Conservation (phyloP, 2,329 filamentous ascomycete genomes). For the Fusarium sarcochroum region DNA sequence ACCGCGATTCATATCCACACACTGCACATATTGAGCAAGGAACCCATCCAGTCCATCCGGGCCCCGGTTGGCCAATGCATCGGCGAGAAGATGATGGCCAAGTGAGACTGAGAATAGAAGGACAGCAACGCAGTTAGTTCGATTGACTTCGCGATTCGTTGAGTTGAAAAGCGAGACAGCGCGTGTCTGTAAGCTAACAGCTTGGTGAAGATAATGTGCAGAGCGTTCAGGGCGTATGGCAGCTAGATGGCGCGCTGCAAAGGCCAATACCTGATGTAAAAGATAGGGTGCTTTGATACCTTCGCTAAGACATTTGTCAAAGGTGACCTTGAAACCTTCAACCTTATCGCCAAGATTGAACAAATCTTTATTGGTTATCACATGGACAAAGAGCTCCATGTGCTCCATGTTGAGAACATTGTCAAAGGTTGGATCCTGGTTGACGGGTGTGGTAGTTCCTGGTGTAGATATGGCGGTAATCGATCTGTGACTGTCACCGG, state of each 20-base stretch:
- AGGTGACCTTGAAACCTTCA: accelerated
- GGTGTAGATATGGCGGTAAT: neutral
- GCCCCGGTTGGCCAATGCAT: constrained; percentile 8
- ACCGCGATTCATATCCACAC: constrained; percentile 26
- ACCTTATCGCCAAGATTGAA: constrained; percentile 20
- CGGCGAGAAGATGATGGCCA: constrained; percentile 28
- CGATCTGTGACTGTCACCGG: neutral
- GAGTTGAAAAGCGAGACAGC: constrained; percentile 35
- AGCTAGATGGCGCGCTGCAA: constrained; percentile 34
- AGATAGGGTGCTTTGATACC: constrained; percentile 26
- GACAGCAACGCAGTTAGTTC: constrained; percentile 24
- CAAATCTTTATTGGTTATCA: neutral
- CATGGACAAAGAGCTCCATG: constrained; percentile 29
- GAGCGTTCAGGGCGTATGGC: neutral
- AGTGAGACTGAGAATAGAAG: constrained; percentile 30
- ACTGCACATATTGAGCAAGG: constrained; percentile 14
- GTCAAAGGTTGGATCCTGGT: neutral
- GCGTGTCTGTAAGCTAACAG: constrained; percentile 16
- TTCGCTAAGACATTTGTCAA: neutral
- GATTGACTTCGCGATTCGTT: neutral
- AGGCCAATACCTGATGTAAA: constrained; percentile 26
- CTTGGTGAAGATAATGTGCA: neutral
- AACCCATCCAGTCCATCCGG: neutral
- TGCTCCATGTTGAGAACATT: constrained; percentile 17
- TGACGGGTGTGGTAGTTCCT: neutral